Conservation (phyloP, 176 grass and related monocot species). For the Luzula sylvatica region DNA sequence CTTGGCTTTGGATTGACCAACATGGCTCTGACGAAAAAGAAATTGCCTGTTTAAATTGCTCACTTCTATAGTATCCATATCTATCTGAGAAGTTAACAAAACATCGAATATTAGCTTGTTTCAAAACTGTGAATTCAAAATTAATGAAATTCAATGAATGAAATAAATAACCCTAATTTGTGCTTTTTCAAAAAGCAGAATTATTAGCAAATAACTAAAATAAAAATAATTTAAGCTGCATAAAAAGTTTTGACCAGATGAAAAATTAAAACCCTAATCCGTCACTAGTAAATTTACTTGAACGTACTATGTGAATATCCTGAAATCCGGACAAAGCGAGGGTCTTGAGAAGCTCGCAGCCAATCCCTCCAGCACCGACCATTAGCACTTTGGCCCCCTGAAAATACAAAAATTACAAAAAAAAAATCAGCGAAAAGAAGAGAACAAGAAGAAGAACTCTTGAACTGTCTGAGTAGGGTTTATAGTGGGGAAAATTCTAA, state of each 20-base stretch:
- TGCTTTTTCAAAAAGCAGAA: too few relatives aligned
- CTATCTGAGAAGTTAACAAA: constrained; percentile 55
- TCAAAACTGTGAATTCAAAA: too few relatives aligned
- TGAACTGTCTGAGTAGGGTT: constrained; percentile 1
- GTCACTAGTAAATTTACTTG: neutral
- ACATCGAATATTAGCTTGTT: too few relatives aligned
- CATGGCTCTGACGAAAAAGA: constrained; percentile 91
- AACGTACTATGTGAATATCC: constrained; percentile 88
- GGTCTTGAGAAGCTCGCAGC: constrained; percentile 98
- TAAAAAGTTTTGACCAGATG: constrained; percentile 10
- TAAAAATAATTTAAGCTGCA: neutral
- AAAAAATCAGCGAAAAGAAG: neutral
- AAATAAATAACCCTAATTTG: neutral
- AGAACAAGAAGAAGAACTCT: neutral
- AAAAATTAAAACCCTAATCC: constrained; percentile 15
- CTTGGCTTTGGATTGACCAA: constrained; percentile 94
- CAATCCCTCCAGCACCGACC: constrained; percentile 95
- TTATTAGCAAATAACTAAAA: too few relatives aligned
- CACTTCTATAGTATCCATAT: constrained; percentile 98
- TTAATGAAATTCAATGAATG: too few relatives aligned
- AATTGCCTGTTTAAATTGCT: constrained; percentile 98
- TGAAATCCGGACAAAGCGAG: constrained; percentile 84
- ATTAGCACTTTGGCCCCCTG: constrained; percentile 92
- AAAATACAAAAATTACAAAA: neutral
- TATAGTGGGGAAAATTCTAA: constrained; percentile 1